Evolutionary conservation across 331 rosid genomes (phyloP), one percentile per base, ranked within the genome.

Genomic region (Pyrus hybrid): DNA sequence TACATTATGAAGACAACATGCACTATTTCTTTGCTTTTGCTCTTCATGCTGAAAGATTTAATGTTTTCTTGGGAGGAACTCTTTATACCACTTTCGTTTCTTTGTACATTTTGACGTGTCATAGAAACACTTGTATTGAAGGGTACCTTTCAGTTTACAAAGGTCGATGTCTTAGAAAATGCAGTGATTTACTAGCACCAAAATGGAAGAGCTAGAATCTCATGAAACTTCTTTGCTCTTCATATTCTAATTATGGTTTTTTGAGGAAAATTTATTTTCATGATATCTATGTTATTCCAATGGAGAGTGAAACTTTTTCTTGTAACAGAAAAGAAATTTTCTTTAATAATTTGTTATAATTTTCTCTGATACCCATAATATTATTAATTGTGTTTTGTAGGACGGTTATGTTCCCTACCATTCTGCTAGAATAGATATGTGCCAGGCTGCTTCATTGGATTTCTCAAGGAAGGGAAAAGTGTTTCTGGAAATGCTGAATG

Each of bases 341-440:
- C 14, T 41, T 41, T 41, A 41, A 41, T 41, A 41, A 41, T 41
- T 41, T 11, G 47, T 41, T 11, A 11, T 41, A 11, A 10, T 41
- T 41, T 41, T 11, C 47, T 41, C 14, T 41, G 47, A 41, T 41
- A 41, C 47, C 47, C 47, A 0, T 49, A 76, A 53, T 81, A 60
- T 68, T 79, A 56, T 60, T 81, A 58, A 75, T 66, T 57, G 60
- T 16, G 4, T 65, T 78, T 71, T 47, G 58, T 86, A 94, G 99
- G 99, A 94, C 72, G 96, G 99, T 68, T 94, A 94, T 79, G 96
- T 94, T 28, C 99, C 99, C 10, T 94, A 94, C 65, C 99, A 94
- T 80, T 94, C 99, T 25, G 97, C 99, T 32, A 86, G 99, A 83
- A 92, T 94, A 67, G 97, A 94, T 72, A 83, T 88, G 73, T 94